Conservation (phyloP, 2,329 filamentous ascomycete species). For the Neonectria neomacrospora region DNA sequence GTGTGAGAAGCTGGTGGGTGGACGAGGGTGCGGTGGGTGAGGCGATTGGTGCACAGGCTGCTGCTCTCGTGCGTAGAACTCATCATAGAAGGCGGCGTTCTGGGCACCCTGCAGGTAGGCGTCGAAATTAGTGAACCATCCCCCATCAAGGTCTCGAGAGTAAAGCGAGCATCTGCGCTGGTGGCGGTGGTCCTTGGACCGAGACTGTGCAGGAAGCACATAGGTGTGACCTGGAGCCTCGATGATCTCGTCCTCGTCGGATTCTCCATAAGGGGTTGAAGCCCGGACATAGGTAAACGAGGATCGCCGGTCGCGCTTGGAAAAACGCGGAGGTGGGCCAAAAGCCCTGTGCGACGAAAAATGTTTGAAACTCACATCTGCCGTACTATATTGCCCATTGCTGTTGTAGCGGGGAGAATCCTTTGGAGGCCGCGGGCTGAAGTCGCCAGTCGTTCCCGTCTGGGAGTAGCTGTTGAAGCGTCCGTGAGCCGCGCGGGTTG, state of each 20-base stretch:
- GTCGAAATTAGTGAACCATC: conserved; percentile 68
- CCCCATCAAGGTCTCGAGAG: conserved; percentile 58
- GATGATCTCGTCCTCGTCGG: conserved; percentile 71
- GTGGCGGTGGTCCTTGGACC: conserved; percentile 49
- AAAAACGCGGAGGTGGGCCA: conserved; percentile 46
- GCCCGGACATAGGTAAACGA: conserved; percentile 69
- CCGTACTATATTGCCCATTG: conserved; percentile 71
- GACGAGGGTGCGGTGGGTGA: conserved; percentile 54
- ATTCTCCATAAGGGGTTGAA: conserved; percentile 69
- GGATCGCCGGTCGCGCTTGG: conserved; percentile 64
- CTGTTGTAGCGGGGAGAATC: conserved; percentile 72
- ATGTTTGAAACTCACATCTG: conserved; percentile 71
- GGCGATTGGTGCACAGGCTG: conserved; percentile 53
- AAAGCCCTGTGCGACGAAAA: conserved; percentile 58
- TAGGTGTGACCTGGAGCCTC: conserved; percentile 65
- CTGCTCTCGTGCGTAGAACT: conserved; percentile 51
- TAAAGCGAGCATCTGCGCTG: conserved; percentile 49
- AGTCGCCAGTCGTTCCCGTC: conserved; percentile 36
- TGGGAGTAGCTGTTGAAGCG: conserved; percentile 54
- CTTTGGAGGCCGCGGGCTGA: conserved; percentile 59
- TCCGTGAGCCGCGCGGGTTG: conserved; percentile 60
- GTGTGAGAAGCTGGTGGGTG: conserved; percentile 56
- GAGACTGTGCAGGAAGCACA: conserved; percentile 62
- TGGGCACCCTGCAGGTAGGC: conserved; percentile 63
- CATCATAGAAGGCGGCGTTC: conserved; percentile 47